Evolutionary conservation across 306 rosid species (phyloP).

Genomic region (Acacia confusa): DNA sequence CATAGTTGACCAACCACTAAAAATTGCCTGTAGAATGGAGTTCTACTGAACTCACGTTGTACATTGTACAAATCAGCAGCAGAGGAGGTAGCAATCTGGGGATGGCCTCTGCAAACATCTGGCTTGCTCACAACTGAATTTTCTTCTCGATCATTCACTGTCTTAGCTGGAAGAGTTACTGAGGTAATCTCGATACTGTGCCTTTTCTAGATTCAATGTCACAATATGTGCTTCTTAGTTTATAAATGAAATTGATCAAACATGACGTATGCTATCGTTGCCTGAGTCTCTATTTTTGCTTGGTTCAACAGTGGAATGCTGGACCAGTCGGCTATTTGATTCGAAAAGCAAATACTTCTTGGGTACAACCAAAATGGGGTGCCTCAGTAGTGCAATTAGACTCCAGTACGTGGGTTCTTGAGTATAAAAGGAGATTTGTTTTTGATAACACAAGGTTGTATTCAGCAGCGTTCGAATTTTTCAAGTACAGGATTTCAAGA

Average conservation of each 20-base stretch:
- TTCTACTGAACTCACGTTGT: slow-evolving; percentile 68
- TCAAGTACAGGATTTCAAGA: slow-evolving; percentile 45
- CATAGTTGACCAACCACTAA: not conserved
- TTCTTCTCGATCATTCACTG: slow-evolving; percentile 57
- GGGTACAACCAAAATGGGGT: slow-evolving; percentile 70
- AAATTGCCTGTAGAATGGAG: slow-evolving; percentile 58
- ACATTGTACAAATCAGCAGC: slow-evolving; percentile 67
- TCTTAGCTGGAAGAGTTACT: slow-evolving; percentile 80
- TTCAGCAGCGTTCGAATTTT: slow-evolving; percentile 43
- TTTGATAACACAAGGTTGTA: slow-evolving; percentile 47
- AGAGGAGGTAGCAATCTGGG: slow-evolving; percentile 83
- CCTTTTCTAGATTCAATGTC: not conserved
- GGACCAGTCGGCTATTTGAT: slow-evolving; percentile 58
- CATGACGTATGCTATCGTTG: slow-evolving; percentile 4
- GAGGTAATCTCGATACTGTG: slow-evolving; percentile 47
- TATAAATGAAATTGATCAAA: not conserved
- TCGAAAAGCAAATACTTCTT: slow-evolving; percentile 65
- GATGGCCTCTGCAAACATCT: slow-evolving; percentile 96
- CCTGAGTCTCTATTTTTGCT: slow-evolving; percentile 27
- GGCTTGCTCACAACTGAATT: slow-evolving; percentile 69
- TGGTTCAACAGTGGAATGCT: slow-evolving; percentile 61
- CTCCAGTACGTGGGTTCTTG: slow-evolving; percentile 84
- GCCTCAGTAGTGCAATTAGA: slow-evolving; percentile 80
- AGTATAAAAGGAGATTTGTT: slow-evolving; percentile 58
- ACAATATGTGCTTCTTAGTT: not conserved